Evolutionary conservation across 2,329 filamentous ascomycete species (phyloP).

Genomic region (Lithohypha guttulata): DNA sequence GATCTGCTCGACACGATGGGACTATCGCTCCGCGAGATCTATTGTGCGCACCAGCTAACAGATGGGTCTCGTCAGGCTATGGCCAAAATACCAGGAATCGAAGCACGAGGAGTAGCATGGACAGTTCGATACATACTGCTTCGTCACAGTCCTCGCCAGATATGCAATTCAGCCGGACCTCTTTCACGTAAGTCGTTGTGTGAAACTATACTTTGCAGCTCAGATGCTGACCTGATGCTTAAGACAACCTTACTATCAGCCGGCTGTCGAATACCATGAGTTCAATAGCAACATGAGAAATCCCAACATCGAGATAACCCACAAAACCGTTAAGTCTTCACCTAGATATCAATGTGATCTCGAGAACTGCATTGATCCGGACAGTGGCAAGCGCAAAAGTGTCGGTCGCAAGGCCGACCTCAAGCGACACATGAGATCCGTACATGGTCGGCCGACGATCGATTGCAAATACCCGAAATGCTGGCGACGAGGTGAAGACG

Average conservation of each 20-base stretch:
- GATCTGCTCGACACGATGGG: not conserved
- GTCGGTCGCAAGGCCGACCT: conserved; percentile 41
- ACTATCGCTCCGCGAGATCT: conserved; percentile 4
- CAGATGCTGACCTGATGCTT: not conserved
- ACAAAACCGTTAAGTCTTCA: not conserved
- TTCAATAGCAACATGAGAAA: too few relatives aligned
- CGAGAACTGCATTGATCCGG: conserved; percentile 21
- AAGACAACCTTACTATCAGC: not conserved
- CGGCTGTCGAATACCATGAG: not conserved
- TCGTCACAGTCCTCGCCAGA: not conserved
- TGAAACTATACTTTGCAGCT: not conserved
- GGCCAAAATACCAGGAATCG: not conserved
- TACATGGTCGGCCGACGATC: conserved; percentile 31
- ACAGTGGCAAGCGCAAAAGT: conserved; percentile 11
- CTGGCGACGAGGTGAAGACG: conserved; percentile 36
- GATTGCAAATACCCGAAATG: conserved; percentile 34
- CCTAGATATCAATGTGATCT: conserved; percentile 1
- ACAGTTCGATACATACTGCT: not conserved
- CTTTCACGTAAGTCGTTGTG: not conserved
- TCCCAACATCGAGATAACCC: not conserved
- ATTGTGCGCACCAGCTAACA: not conserved
- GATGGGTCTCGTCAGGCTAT: not conserved
- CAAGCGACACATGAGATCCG: conserved; percentile 38
- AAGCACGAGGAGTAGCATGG: not conserved
- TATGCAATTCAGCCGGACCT: not conserved